Evolutionary conservation across 2,329 filamentous ascomycete species (phyloP).

Genomic region (Alternaria arbusti): DNA sequence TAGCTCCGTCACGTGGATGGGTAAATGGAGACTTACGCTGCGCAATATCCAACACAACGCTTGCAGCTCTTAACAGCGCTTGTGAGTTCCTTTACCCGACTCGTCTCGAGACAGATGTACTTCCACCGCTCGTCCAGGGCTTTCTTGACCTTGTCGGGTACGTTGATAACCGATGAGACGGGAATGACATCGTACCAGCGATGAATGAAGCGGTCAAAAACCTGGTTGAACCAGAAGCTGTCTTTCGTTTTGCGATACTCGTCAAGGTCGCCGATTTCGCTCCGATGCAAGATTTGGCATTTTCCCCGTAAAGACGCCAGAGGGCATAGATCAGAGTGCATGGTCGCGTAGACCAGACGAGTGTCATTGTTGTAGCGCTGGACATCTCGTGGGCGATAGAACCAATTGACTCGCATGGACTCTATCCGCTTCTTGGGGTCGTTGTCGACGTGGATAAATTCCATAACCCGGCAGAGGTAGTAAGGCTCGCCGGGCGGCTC

Average conservation of each 20-base stretch:
- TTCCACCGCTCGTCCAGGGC: slow-evolving; percentile 96
- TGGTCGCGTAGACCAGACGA: slow-evolving; percentile 90
- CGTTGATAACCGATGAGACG: slow-evolving; percentile 90
- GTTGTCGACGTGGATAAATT: slow-evolving; percentile 83
- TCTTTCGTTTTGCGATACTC: slow-evolving; percentile 84
- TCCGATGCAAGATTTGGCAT: slow-evolving; percentile 87
- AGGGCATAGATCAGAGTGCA: slow-evolving; percentile 97
- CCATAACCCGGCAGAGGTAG: slow-evolving; percentile 97
- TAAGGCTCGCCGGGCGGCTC: slow-evolving; percentile 98
- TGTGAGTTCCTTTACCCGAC: slow-evolving; percentile 91
- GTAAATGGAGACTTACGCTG: slow-evolving; percentile 68
- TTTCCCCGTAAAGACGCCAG: slow-evolving; percentile 91
- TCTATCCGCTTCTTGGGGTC: slow-evolving; percentile 76
- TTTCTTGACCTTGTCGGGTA: slow-evolving; percentile 92
- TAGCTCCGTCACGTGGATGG: slow-evolving; percentile 14
- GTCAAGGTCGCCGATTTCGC: slow-evolving; percentile 82
- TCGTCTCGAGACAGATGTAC: slow-evolving; percentile 92
- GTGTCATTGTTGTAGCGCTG: slow-evolving; percentile 90
- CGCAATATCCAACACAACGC: slow-evolving; percentile 88
- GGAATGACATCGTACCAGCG: slow-evolving; percentile 98
- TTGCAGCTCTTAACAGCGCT: slow-evolving; percentile 97
- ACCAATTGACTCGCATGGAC: slow-evolving; percentile 94
- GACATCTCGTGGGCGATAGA: slow-evolving; percentile 95
- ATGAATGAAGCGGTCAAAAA: slow-evolving; percentile 98
- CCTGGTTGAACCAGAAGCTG: slow-evolving; percentile 95